Conservation (phyloP, 257 asterid genomes). For the Gentiana macrophylla region DNA sequence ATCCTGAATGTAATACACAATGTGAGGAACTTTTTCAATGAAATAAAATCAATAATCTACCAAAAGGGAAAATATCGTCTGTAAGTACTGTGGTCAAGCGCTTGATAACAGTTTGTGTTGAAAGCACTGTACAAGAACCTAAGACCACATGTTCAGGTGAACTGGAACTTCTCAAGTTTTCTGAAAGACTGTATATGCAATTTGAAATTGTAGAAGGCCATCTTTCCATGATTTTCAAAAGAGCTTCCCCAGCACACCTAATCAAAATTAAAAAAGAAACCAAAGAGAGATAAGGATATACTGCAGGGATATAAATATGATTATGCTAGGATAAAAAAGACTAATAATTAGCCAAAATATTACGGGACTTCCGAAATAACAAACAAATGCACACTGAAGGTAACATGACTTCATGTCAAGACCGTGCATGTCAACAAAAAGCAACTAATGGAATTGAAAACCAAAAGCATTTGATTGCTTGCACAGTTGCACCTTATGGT, state of each 20-base stretch:
- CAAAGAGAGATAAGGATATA: constrained; percentile 10
- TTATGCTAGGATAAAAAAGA: neutral
- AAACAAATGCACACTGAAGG: neutral
- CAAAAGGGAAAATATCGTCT: neutral
- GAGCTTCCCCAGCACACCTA: constrained; percentile 77
- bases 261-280: constrained; percentile 13
- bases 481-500: neutral
- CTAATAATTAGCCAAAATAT: neutral
- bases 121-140: constrained; percentile 94
- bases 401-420: too few species aligned
- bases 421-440: too few species aligned
- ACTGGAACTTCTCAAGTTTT: constrained; percentile 51
- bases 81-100: constrained; percentile 67
- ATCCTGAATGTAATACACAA: constrained; percentile 48
- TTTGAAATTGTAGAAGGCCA: constrained; percentile 96
- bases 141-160: constrained; percentile 81
- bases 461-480: neutral
- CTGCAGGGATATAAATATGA: neutral
- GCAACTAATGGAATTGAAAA: too few species aligned
- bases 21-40: constrained; percentile 11
- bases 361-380: neutral
- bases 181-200: constrained; percentile 61
- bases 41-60: too few species aligned
- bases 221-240: constrained; percentile 83
- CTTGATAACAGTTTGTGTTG: constrained; percentile 85